phyloP scores from a whole-genome alignment of 768 basidiomycete genomes.

The Podaxis pistillaris region DNA sequence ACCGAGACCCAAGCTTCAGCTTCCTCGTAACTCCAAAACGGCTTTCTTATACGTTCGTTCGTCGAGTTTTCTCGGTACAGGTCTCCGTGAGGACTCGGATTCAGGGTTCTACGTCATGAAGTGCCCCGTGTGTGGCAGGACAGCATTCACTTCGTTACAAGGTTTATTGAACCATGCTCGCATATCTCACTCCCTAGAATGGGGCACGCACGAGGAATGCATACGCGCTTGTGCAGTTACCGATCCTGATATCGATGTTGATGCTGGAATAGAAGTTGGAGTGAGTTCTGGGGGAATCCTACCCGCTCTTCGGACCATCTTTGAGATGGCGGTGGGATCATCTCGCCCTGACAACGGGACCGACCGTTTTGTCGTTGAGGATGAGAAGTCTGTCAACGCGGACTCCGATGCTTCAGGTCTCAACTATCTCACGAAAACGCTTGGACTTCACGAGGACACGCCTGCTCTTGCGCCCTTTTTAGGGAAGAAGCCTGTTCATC shows the following conservation, averaged over 20 bases:
- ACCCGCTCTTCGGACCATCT: slow-evolving; percentile 47
- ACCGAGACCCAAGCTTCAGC: slow-evolving; percentile 24
- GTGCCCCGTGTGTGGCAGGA: slow-evolving; percentile 45
- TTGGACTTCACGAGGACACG: slow-evolving; percentile 50
- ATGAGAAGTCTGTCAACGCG: slow-evolving; percentile 8
- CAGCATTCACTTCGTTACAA: slow-evolving; percentile 47
- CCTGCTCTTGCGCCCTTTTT: slow-evolving; percentile 49
- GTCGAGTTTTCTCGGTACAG: background rate
- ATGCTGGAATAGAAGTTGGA: slow-evolving; percentile 43
- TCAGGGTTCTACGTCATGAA: slow-evolving; percentile 36
- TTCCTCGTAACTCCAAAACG: slow-evolving; percentile 8
- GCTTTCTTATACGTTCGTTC: slow-evolving; percentile 15
- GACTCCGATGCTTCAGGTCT: slow-evolving; percentile 10
- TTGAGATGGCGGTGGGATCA: slow-evolving; percentile 45
- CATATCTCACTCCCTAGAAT: slow-evolving; percentile 45
- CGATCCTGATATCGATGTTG: slow-evolving; percentile 38
- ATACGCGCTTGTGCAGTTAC: slow-evolving; percentile 47
- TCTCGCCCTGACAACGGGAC: slow-evolving; percentile 2
- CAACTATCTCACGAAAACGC: slow-evolving; percentile 35
- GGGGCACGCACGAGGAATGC: slow-evolving; percentile 57
- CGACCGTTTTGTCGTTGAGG: slow-evolving; percentile 4
- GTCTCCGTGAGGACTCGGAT: background rate
- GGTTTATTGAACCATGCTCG: slow-evolving; percentile 56
- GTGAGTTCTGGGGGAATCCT: slow-evolving; percentile 38
- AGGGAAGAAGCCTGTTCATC: slow-evolving; percentile 39